These are phyloP conservation scores for Gracilaria gracilis DNA, from an alignment of 23 red algal genomes.

Conservation along the genomic window DNA sequence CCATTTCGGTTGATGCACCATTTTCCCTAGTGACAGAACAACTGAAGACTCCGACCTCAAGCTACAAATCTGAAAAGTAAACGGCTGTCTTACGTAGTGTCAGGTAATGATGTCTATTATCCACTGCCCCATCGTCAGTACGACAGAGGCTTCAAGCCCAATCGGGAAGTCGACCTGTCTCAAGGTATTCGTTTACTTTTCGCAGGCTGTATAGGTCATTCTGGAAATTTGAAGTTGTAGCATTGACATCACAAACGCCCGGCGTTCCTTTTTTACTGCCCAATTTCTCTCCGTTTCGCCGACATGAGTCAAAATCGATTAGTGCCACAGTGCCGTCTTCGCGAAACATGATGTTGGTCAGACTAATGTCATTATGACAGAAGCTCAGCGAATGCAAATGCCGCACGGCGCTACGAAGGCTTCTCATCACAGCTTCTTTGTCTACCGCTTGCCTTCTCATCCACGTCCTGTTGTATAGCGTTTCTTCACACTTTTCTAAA, in stretches of 20 bases:
- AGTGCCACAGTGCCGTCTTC: conserved; percentile 14
- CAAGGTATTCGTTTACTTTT: conserved; percentile 34
- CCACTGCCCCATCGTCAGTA: neutral
- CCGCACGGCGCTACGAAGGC: conserved; percentile 12
- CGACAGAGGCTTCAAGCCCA: neutral
- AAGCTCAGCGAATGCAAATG: conserved; percentile 27
- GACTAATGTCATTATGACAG: conserved; percentile 46
- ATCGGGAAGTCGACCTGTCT: conserved; percentile 32
- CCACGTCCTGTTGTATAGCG: conserved; percentile 38
- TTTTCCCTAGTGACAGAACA: neutral
- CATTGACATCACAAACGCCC: conserved; percentile 16
- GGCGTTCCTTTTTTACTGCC: conserved; percentile 23
- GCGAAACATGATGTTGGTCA: conserved; percentile 48
- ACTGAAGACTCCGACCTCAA: neutral
- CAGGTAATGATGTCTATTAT: neutral
- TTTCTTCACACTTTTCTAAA: conserved; percentile 40
- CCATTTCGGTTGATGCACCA: too few species aligned
- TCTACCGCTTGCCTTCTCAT: conserved; percentile 34
- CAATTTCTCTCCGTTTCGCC: conserved; percentile 34
- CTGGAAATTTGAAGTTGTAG: conserved; percentile 27
- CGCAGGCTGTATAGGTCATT: conserved; percentile 37
- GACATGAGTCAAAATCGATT: conserved; percentile 45
- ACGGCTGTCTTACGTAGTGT: neutral
- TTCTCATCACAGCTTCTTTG: conserved; percentile 19
- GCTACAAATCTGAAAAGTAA: neutral